Conservation (phyloP, 352 stramenopile genomes). For the Globisporangium spinosum region DNA sequence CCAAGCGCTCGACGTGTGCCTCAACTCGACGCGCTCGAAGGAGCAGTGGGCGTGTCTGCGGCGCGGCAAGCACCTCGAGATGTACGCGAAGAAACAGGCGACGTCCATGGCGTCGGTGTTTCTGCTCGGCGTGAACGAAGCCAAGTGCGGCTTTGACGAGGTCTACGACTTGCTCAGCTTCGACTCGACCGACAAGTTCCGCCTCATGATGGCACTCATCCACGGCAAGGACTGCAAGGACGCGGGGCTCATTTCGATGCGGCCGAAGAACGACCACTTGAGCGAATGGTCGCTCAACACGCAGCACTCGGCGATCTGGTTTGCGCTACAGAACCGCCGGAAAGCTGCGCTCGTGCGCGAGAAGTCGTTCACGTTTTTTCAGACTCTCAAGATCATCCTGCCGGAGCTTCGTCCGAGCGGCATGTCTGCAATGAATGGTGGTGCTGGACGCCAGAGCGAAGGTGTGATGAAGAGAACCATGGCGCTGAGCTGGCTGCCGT, state of each 20-base stretch:
- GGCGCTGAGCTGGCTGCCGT: slow-evolving; percentile 56
- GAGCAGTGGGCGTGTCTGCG: slow-evolving; percentile 53
- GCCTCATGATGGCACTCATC: slow-evolving; percentile 57
- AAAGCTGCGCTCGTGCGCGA: slow-evolving; percentile 48
- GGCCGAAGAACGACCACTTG: slow-evolving; percentile 30
- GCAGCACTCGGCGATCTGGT: slow-evolving; percentile 61
- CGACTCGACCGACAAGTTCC: slow-evolving; percentile 51
- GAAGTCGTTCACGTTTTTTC: slow-evolving; percentile 60
- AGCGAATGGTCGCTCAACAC: slow-evolving; percentile 35
- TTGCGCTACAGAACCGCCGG: slow-evolving; percentile 47
- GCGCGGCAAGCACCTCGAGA: slow-evolving; percentile 45
- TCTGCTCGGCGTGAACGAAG: slow-evolving; percentile 60
- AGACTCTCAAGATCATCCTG: slow-evolving; percentile 56
- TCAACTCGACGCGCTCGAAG: slow-evolving; percentile 51
- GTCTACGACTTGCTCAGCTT: slow-evolving; percentile 53
- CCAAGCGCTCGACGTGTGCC: slow-evolving; percentile 45
- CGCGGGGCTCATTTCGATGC: slow-evolving; percentile 39
- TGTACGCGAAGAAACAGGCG: slow-evolving; percentile 47
- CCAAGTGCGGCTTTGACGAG: slow-evolving; percentile 55
- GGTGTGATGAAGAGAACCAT: slow-evolving; percentile 56
- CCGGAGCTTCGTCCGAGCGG: slow-evolving; percentile 28
- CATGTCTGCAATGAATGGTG: neutral
- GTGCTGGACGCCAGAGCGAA: slow-evolving; percentile 29
- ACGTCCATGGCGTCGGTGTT: slow-evolving; percentile 33
- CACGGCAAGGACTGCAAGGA: slow-evolving; percentile 57